Evolutionary conservation across 208 protist genomes (phyloP).

Genomic region (Naegleria lovaniensis): DNA sequence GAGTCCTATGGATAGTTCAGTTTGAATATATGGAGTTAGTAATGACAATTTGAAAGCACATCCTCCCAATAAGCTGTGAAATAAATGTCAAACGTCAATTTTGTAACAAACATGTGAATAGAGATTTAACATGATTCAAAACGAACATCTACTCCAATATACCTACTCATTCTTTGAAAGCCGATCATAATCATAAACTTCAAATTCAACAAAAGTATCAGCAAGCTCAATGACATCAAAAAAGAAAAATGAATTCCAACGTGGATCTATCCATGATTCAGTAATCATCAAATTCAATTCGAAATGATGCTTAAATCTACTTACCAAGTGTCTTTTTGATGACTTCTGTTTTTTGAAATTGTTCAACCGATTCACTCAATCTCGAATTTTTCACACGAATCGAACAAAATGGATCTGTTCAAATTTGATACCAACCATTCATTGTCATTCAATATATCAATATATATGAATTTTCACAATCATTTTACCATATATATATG

Average conservation of each 20-base stretch:
- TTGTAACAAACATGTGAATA: no score
- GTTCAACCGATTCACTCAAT: background rate
- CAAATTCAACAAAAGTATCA: background rate
- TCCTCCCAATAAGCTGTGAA: background rate
- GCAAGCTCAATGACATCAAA: background rate
- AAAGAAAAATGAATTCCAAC: background rate
- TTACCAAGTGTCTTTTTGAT: background rate
- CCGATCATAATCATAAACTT: background rate
- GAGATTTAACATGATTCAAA: background rate
- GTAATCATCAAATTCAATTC: no score
- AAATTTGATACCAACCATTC: no score
- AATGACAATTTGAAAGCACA: background rate
- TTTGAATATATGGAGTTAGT: background rate
- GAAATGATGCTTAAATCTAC: no score
- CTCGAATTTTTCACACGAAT: background rate
- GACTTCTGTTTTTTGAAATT: background rate
- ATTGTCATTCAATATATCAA: no score
- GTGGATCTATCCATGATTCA: background rate
- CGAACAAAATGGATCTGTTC: background rate
- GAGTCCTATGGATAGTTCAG: background rate
- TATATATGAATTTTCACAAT: background rate
- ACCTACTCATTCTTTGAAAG: background rate
- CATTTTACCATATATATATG: background rate
- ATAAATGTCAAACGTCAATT: no score
- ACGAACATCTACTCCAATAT: background rate